Evolutionary conservation across 2,329 filamentous ascomycete species (phyloP).

Genomic region (Neonectria sp.): DNA sequence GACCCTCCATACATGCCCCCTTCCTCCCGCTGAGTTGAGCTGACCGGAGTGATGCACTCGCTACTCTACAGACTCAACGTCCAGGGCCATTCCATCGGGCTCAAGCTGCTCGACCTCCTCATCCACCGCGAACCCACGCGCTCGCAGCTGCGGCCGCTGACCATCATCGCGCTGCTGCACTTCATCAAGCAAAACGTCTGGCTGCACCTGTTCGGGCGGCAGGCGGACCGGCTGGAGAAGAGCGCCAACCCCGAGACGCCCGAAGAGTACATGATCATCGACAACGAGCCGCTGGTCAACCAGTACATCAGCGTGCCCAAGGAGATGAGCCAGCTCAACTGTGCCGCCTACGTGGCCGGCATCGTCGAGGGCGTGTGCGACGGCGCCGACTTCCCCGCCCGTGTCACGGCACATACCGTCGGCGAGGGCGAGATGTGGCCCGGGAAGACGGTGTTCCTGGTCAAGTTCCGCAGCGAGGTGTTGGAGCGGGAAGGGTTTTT

Average conservation of each 20-base stretch:
- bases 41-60: background rate
- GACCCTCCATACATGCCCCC: background rate
- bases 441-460: constrained; percentile 93
- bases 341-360: constrained; percentile 94
- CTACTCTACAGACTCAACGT: constrained; percentile 77
- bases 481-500: constrained; percentile 91
- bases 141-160: constrained; percentile 83
- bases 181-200: constrained; percentile 95
- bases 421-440: constrained; percentile 89
- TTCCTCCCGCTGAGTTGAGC: background rate
- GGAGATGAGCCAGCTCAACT: constrained; percentile 97
- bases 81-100: constrained; percentile 93
- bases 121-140: constrained; percentile 85
- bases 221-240: constrained; percentile 94
- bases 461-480: constrained; percentile 93
- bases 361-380: constrained; percentile 97
- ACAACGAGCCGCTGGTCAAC: constrained; percentile 97
- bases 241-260: constrained; percentile 84
- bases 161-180: constrained; percentile 91
- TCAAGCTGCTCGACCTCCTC: constrained; percentile 95
- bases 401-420: constrained; percentile 90
- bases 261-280: constrained; percentile 99
- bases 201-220: constrained; percentile 91
- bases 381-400: constrained; percentile 89
- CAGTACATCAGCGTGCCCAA: constrained; percentile 92